Percentiles rank a stretch among this genome's conserved stretches.
Evolutionary conservation across 331 rosid species (phyloP).

Genomic region (Ulmus americana): DNA sequence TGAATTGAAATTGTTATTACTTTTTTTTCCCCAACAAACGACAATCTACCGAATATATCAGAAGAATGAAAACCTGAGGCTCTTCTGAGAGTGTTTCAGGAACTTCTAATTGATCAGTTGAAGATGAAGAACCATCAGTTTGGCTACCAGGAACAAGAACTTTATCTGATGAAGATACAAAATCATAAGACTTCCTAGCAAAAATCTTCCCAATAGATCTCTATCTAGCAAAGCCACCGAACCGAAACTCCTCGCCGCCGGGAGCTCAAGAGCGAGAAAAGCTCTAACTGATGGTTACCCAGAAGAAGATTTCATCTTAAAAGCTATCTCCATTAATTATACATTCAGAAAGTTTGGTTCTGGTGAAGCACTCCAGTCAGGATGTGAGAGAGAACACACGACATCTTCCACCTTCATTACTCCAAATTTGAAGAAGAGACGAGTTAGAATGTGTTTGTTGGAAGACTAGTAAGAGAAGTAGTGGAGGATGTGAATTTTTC

Average conservation of each 20-base stretch:
- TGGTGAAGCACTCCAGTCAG: too few relatives aligned
- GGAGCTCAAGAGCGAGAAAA: too few relatives aligned
- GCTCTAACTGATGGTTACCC: too few relatives aligned
- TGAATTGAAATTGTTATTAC: neutral
- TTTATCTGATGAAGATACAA: conserved; percentile 65
- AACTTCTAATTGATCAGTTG: conserved; percentile 45
- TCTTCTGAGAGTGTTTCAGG: conserved; percentile 40
- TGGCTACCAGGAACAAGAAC: conserved; percentile 56
- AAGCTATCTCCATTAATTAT: too few relatives aligned
- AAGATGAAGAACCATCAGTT: conserved; percentile 43
- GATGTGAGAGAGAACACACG: too few relatives aligned
- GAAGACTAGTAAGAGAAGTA: neutral
- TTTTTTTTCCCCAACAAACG: neutral
- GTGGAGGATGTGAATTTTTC: neutral
- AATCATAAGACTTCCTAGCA: conserved; percentile 47
- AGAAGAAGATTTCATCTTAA: too few relatives aligned
- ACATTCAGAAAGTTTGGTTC: too few relatives aligned
- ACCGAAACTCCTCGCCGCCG: too few relatives aligned
- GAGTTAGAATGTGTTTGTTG: too few relatives aligned
- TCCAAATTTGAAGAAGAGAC: too few relatives aligned
- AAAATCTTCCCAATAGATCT: conserved; percentile 60
- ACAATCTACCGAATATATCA: neutral
- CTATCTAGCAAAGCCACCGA: too few relatives aligned
- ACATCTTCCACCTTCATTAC: too few relatives aligned
- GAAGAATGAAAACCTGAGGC: conserved; percentile 41